Conservation (phyloP, 805 yeast species). For the Saccharomycopsis synnaedendra region DNA sequence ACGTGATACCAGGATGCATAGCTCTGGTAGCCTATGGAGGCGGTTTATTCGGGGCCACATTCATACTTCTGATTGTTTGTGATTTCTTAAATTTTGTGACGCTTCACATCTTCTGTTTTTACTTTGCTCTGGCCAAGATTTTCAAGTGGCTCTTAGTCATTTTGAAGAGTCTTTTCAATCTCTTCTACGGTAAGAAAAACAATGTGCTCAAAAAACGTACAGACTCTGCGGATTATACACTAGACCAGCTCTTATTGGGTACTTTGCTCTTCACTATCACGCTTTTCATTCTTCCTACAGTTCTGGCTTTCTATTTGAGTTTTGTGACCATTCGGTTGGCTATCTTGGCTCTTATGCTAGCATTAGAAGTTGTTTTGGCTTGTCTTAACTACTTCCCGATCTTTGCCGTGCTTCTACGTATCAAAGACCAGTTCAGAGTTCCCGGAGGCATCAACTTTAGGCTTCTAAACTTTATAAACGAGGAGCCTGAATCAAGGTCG, state of each 20-base stretch:
- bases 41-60: constrained; percentile 52
- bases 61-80: constrained; percentile 51
- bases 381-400: constrained; percentile 76
- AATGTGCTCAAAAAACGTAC: constrained; percentile 77
- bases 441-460: constrained; percentile 45
- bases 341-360: constrained; percentile 35
- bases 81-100: constrained; percentile 57
- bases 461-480: constrained; percentile 13
- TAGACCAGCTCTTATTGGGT: constrained; percentile 82
- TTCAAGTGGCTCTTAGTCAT: constrained; percentile 65
- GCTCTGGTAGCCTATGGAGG: constrained; percentile 18
- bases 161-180: constrained; percentile 61
- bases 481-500: neutral
- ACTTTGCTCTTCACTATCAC: constrained; percentile 77
- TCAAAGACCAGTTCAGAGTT: constrained; percentile 65
- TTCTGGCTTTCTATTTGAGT: constrained; percentile 68
- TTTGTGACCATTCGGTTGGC: constrained; percentile 53
- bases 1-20: constrained; percentile 12
- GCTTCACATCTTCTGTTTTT: constrained; percentile 66
- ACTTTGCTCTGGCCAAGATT: constrained; percentile 66
- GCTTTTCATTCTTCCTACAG: constrained; percentile 75
- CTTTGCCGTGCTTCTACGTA: constrained; percentile 65
- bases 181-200: constrained; percentile 83
- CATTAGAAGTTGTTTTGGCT: constrained; percentile 49
- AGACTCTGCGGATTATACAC: constrained; percentile 72